These are phyloP conservation scores for Trypethelium eluteriae DNA, from an alignment of 495 filamentous ascomycete genomes.

Conservation along the genomic window DNA sequence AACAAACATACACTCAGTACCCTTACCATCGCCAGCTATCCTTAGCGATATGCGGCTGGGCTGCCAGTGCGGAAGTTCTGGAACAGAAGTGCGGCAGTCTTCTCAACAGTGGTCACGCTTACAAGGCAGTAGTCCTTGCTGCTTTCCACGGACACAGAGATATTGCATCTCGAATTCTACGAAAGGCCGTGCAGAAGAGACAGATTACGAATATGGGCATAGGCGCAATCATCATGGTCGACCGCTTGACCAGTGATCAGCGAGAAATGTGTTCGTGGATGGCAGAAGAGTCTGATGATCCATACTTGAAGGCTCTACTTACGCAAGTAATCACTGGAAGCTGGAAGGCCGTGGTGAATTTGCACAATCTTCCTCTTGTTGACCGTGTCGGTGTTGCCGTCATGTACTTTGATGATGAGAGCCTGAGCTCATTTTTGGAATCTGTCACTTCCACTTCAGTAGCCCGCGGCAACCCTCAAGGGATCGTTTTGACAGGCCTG, in stretches of 20 bases:
- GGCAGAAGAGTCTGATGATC: constrained; percentile 61
- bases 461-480: constrained; percentile 74
- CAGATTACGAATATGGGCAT: constrained; percentile 37
- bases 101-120: constrained; percentile 59
- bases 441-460: constrained; percentile 55
- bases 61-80: constrained; percentile 53
- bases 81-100: constrained; percentile 48
- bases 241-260: constrained; percentile 42
- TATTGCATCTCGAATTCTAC: constrained; percentile 35
- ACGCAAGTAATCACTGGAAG: constrained; percentile 81
- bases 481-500: constrained; percentile 80
- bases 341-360: constrained; percentile 75
- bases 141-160: constrained; percentile 37
- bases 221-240: constrained; percentile 47
- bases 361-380: constrained; percentile 71
- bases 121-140: constrained; percentile 53
- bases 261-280: constrained; percentile 49
- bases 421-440: constrained; percentile 65
- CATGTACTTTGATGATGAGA: constrained; percentile 70
- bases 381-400: constrained; percentile 83
- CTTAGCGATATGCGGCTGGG: constrained; percentile 69
- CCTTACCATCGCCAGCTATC: constrained; percentile 71
- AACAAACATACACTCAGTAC: constrained; percentile 52
- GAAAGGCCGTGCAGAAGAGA: constrained; percentile 29
- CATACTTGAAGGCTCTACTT: constrained; percentile 85